phyloP scores from a whole-genome alignment of 805 yeast genomes.

The Lachancea meyersii region DNA sequence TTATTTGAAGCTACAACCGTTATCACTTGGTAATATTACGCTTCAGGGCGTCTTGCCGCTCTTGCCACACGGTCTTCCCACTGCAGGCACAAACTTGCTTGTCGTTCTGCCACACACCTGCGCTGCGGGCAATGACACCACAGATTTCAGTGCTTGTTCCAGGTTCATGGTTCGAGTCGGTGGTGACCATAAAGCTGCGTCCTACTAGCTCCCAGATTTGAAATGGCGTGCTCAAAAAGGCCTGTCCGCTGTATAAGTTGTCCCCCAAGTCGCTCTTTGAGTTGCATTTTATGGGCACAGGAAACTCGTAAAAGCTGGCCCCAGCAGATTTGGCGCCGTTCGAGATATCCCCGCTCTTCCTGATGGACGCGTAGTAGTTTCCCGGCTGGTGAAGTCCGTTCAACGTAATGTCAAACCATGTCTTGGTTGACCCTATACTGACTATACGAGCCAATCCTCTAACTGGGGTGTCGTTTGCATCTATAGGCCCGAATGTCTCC shows the following conservation, averaged over 20 bases:
- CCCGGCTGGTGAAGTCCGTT: slow-evolving; percentile 60
- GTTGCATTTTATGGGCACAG: slow-evolving; percentile 27
- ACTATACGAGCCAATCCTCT: slow-evolving; percentile 86
- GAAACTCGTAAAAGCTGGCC: slow-evolving; percentile 35
- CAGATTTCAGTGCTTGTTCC: slow-evolving; percentile 39
- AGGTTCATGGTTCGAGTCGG: slow-evolving; percentile 15
- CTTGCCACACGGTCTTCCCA: slow-evolving; percentile 96
- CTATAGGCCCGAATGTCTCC: slow-evolving; percentile 56
- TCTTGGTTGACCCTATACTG: slow-evolving; percentile 44
- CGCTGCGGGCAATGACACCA: slow-evolving; percentile 93
- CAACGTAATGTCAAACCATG: slow-evolving; percentile 72
- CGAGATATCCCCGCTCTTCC: slow-evolving; percentile 70
- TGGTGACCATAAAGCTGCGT: slow-evolving; percentile 41
- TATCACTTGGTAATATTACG: slow-evolving; percentile 21
- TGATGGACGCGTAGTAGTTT: slow-evolving; percentile 60
- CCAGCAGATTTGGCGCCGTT: slow-evolving; percentile 69
- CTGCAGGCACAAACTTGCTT: slow-evolving; percentile 90
- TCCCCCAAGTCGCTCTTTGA: slow-evolving; percentile 32
- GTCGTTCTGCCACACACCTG: slow-evolving; percentile 95
- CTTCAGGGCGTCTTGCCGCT: slow-evolving; percentile 64
- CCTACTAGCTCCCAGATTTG: slow-evolving; percentile 62
- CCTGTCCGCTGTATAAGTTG: slow-evolving; percentile 38
- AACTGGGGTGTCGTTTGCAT: slow-evolving; percentile 50
- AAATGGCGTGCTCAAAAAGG: slow-evolving; percentile 41
- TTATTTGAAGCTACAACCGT: too few species aligned